These are phyloP conservation scores for Amaranthus cruentus DNA, from an alignment of 148 eudicot genomes.

Conservation along the genomic window DNA sequence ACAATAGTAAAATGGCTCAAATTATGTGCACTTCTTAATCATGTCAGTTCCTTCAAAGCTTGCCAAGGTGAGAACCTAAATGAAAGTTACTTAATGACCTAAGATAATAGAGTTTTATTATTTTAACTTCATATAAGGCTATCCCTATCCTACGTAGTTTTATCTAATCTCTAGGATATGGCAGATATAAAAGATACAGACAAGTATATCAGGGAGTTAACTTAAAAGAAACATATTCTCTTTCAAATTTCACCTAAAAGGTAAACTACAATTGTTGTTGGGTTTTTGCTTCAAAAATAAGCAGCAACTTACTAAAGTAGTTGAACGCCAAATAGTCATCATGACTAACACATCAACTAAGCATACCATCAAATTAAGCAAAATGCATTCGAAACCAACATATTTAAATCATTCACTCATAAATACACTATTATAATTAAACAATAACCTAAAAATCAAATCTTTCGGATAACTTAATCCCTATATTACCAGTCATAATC, in stretches of 20 bases:
- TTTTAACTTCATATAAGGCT: no score
- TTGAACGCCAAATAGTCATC: background rate
- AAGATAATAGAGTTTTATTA: no score
- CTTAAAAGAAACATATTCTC: background rate
- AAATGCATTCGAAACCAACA: background rate
- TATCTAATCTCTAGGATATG: no score
- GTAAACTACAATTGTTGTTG: background rate
- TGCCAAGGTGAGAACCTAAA: background rate
- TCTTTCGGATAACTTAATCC: background rate
- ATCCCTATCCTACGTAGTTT: no score
- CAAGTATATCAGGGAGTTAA: background rate
- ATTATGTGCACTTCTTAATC: no score
- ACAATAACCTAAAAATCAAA: slow-evolving; percentile 7
- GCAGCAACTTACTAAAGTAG: background rate
- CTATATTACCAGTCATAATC: slow-evolving; percentile 84
- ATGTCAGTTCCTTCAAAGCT: background rate
- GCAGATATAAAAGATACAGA: background rate
- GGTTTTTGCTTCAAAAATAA: slow-evolving; percentile 8
- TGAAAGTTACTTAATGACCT: no score
- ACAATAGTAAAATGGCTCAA: no score
- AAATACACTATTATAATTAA: background rate
- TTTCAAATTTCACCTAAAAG: background rate
- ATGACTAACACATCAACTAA: background rate
- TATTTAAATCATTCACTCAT: background rate
- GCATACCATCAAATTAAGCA: slow-evolving; percentile 3